Evolutionary conservation across 225 moss, liverwort and hornwort genomes (phyloP), one percentile per base, ranked within the genome.

Genomic region (Marchantia polymorpha): DNA sequence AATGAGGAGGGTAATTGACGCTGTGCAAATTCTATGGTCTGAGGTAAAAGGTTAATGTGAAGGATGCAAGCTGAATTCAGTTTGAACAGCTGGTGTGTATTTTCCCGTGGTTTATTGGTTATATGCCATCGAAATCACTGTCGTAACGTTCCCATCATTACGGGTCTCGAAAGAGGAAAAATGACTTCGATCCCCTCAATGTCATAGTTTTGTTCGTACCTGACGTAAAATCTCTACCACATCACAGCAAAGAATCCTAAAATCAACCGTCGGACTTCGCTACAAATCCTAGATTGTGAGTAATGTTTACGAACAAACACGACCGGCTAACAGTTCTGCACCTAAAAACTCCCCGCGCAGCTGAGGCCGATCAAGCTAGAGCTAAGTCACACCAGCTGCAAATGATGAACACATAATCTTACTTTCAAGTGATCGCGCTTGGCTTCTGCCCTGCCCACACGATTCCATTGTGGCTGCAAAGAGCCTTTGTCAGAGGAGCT

Each of bases 381-480:
- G 39, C 39, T 39, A 29, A 54, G 12, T 55, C 19, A 6, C 17
- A 16, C 11, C 52, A 16, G 10, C 19, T 58, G 19, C 16, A 12
- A 25, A 39, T 30, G 20, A 55, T 47, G 12, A 19, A 11, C n/a
- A 27, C 12, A 5, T 15, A 31, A 12, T 5, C 83, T 72, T 76
- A 87, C 86, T 73, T 79, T 82, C 66, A 87, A 49, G 27, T 70
- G 84, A 78, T 87, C 69, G 55, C 84, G 84, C 52, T 84, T 77
- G 69, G 82, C 60, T 67, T 69, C 64, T 5, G 87, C 82, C 17
- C 77, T 64, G 66, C 84, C 73, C 12, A 82, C 84, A 7, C 87
- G 84, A 82, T 84, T 82, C 87, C 87, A 87, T 84, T 82, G 72
- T 72, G 80, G 77, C 51, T 77, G 47, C 12, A 50, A 65, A 47